Base-by-base conservation (phyloP, 2,329 filamentous ascomycete species). In the Cladosporium colombiae region DNA sequence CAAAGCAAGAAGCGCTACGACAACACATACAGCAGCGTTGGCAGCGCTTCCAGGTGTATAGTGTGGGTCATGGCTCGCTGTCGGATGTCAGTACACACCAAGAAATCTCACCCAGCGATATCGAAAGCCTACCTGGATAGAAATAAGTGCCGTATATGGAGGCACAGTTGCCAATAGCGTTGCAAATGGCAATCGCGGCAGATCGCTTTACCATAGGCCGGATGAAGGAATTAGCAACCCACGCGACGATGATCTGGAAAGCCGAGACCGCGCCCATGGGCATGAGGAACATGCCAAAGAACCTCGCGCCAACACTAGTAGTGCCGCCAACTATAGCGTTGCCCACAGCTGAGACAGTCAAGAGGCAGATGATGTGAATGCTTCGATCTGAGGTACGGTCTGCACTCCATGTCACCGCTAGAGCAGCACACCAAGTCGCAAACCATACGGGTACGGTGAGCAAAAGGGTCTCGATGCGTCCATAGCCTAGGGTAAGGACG, bases 251-350 rank as follows among this genome's bases (percentile, higher is more conserved):
- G 37, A 77, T 70, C 33, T 74, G 73, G 50, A 73, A 76, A 2
- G 72, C 73, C 6, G 72, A 70, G 8, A 76, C 68, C 23, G 70
- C 68, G 35, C 70, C 70, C 63, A 68, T 68, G 44, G 52, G 62
- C 62, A 64, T 64, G 25, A 89, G 75, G 69, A 88, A 88, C 81
- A 88, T 87, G 69, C 85, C 86, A 67, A 88, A 86, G 77, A 86
- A 88, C 2, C 85, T 81, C 0, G 82, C 82, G 0, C 81, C 84
- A 0, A 82, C 78, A 2, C 79, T 81, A 0, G 82, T 81, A 0
- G 85, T 84, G 0, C 78, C 80, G 7, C 84, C 84, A 8, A 82
- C 84, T 25, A 88, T 85, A 4, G 85, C 80, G 64, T 87, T 87
- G 2, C 86, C 86, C 0, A 81, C 74, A 0, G 81, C 79, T 0